Conservation (phyloP, 129 eudicot genomes). For the Saposhnikovia divaricata region DNA sequence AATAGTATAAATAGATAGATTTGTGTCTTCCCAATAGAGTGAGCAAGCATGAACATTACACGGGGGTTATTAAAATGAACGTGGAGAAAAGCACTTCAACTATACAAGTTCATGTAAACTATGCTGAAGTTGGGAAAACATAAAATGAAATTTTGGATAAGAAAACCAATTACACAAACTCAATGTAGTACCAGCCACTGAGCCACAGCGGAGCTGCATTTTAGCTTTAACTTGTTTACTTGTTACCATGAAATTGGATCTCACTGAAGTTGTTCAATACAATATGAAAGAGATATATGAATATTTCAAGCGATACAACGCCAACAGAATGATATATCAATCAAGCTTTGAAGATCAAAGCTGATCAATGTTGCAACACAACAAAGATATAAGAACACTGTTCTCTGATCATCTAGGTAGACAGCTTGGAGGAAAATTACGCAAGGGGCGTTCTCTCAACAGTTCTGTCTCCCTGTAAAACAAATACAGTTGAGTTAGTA, state of each 20-base stretch:
- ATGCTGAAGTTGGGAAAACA: neutral
- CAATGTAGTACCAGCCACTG: neutral
- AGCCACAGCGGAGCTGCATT: neutral
- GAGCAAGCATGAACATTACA: neutral
- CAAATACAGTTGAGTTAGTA: neutral
- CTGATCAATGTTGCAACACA: constrained; percentile 9
- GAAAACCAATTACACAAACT: neutral
- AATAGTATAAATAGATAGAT: too few relatives aligned
- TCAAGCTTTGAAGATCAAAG: constrained; percentile 24
- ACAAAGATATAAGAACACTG: neutral
- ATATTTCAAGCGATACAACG: neutral
- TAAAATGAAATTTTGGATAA: neutral
- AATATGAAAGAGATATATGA: neutral
- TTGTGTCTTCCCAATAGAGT: neutral
- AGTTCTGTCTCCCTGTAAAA: constrained; percentile 43
- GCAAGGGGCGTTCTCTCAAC: constrained; percentile 48
- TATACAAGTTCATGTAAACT: neutral
- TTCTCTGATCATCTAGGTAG: constrained; percentile 31
- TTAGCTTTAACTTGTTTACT: neutral
- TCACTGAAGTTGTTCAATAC: neutral
- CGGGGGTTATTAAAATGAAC: too few relatives aligned
- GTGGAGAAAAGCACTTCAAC: neutral
- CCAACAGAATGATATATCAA: neutral
- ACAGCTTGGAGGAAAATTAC: constrained; percentile 41
- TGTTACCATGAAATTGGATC: neutral